A percentile compares a stretch with the other conserved stretches of the same genome.
These are phyloP conservation scores for Lepiota venenata DNA, from an alignment of 768 basidiomycete species.

Conservation along the genomic window DNA sequence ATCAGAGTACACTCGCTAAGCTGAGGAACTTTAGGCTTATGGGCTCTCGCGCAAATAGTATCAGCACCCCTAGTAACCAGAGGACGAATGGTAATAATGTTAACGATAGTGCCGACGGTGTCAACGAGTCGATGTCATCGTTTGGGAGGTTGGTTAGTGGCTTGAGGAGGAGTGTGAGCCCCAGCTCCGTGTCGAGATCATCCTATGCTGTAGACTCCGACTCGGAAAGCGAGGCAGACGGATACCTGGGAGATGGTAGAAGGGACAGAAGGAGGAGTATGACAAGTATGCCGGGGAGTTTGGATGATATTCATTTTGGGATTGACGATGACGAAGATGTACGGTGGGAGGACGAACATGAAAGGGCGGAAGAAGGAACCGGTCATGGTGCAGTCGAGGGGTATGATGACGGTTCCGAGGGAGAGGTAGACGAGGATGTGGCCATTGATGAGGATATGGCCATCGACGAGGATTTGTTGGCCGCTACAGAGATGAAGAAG, in stretches of 20 bases:
- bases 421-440: constrained; percentile 58
- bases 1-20: constrained; percentile 67
- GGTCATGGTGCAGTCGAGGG: constrained; percentile 30
- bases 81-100: not conserved
- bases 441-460: constrained; percentile 44
- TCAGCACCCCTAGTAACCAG: constrained; percentile 2
- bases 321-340: constrained; percentile 47
- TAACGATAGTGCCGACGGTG: constrained; percentile 7
- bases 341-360: constrained; percentile 28
- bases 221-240: constrained; percentile 45
- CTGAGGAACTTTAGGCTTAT: constrained; percentile 78
- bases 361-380: constrained; percentile 28
- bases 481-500: constrained; percentile 81
- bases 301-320: constrained; percentile 52
- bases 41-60: constrained; percentile 22
- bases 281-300: constrained; percentile 84
- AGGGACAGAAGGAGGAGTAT: constrained; percentile 57
- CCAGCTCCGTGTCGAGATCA: constrained; percentile 44
- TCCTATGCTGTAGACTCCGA: constrained; percentile 49
- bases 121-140: constrained; percentile 63
- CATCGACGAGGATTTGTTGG: constrained; percentile 77
- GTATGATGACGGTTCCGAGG: constrained; percentile 38
- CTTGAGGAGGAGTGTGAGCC: constrained; percentile 46
- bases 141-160: constrained; percentile 57
- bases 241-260: constrained; percentile 35